Base-by-base conservation (phyloP, 441 rosid genomes). In the Capsella rubella region DNA sequence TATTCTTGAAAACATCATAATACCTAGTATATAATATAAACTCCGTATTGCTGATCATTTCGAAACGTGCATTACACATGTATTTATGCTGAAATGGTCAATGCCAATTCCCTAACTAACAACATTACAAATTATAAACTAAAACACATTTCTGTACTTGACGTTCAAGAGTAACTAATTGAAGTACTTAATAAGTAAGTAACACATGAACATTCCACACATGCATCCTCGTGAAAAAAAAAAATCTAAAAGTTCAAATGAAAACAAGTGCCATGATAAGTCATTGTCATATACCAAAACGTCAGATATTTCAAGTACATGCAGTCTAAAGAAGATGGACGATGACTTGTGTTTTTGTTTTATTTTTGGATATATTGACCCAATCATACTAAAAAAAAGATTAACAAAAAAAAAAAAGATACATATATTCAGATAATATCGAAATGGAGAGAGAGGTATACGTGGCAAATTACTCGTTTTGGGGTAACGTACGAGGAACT, bases 401-500 rank as follows among this genome's bases (percentile, higher is more conserved):
- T 25, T n/a, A 34, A 58, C 1, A 34, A 21, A 29, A 25, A 31
- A 3, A 15, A 43, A 12, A 5, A 11, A 51, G 18, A 4, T 46
- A 1, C 35, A 21, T 21, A 21, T 21, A 21, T 21, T 21, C 25
- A 58, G 68, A 77, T 77, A 51, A 71, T 64, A 39, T 39, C 31
- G 51, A 53, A 59, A 50, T 10, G 35, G 25, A 21, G 25, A 65
- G 45, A 68, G 12, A 49, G 49, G 49, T 63, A 25, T 64, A 70
- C 58, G 73, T 77, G 77, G 77, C 77, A 66, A 21, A 45, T 28
- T 1, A 66, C 47, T 70, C 77, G 77, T 43, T 59, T 77, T 59
- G 53, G 47, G 72, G 42, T 49, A 72, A 61, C 80, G 80, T 77
- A 59, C 69, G 69, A 77, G 73, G 69, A 66, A 77, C 80, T 77